Base-by-base conservation (phyloP, 352 stramenopile genomes). In the Phytophthora sojae region DNA sequence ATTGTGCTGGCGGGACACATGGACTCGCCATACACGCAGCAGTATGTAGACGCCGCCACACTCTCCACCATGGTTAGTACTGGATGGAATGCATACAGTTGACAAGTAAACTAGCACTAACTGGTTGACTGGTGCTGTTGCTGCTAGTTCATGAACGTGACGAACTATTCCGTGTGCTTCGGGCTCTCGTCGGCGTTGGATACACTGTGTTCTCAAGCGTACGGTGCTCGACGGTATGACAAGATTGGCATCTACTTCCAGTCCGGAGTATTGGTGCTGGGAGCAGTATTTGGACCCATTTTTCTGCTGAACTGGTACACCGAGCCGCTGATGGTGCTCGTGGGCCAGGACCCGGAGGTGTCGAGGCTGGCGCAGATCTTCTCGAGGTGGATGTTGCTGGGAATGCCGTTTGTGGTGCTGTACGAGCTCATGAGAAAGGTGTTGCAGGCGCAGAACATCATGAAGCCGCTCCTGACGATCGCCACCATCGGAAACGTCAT, bases 391-490 rank as follows among this genome's bases (percentile, higher is more conserved):
- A 75, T 72, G 47, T 39, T 97, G 1, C 76, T 70, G 2, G 83
- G 87, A 15, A 45, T 88, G 57, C 88, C 89, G 6, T 94, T 91
- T 54, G 53, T 93, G 2, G 96, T 94, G 53, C 64, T 84, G 2
- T 97, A 95, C 67, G 88, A 97, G 67, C 64, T 96, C 14, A 58
- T 96, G 12, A 80, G 89, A 52, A 96, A 96, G 54, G 75, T 92
- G 12, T 71, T 91, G 11, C 89, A 96, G 51, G 83, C 91, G 0
- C 82, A 94, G 59, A 93, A 94, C 62, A 87, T 95, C 37, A 80
- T 92, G 55, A 62, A 79, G n/a, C 89, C 89, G n/a, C 80, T 96
- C 63, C 77, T 96, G 35, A 64, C 83, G 15, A 85, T 93, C 8
- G 82, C 84, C 0, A 61, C 88, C 2, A 54, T 86, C 17, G 76